Conservation (phyloP, 1,284 basidiomycete species). For the Ceratobasidium sp. region DNA sequence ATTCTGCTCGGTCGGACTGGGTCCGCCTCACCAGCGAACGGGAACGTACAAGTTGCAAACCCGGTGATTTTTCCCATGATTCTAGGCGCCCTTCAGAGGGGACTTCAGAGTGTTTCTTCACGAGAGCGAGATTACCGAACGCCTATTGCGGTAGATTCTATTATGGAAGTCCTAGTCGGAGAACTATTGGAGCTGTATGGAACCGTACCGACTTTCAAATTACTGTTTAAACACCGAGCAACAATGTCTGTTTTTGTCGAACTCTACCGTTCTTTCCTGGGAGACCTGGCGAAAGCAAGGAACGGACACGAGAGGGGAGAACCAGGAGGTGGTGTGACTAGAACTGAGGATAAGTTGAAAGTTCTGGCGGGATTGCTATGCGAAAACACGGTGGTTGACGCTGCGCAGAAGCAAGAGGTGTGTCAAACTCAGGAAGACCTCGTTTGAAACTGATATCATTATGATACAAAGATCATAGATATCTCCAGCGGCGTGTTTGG, state of each 20-base stretch:
- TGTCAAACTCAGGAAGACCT: conserved; percentile 40
- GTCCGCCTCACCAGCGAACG: background rate
- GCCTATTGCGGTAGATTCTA: conserved; percentile 56
- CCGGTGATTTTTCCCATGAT: conserved; percentile 76
- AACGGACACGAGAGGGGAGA: background rate
- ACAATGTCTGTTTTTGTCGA: conserved; percentile 74
- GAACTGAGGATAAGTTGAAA: conserved; percentile 68
- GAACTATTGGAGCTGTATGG: conserved; percentile 74
- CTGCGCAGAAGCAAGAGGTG: conserved; percentile 76
- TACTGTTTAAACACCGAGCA: conserved; percentile 77
- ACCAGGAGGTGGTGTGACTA: background rate
- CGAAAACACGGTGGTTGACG: conserved; percentile 69
- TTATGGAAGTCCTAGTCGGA: conserved; percentile 73
- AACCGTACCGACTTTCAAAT: conserved; percentile 72
- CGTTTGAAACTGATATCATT: background rate
- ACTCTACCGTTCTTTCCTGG: conserved; percentile 70
- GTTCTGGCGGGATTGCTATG: conserved; percentile 76
- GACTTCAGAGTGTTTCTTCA: conserved; percentile 52
- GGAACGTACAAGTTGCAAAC: conserved; percentile 63
- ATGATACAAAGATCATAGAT: conserved; percentile 18
- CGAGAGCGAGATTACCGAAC: conserved; percentile 2
- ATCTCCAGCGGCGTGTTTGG: conserved; percentile 16
- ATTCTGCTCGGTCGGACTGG: conserved; percentile 67
- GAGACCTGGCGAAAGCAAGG: conserved; percentile 52
- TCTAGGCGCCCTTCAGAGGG: conserved; percentile 68